phyloP scores from a whole-genome alignment of 1,284 basidiomycete species.

The Lentinus polychrous region DNA sequence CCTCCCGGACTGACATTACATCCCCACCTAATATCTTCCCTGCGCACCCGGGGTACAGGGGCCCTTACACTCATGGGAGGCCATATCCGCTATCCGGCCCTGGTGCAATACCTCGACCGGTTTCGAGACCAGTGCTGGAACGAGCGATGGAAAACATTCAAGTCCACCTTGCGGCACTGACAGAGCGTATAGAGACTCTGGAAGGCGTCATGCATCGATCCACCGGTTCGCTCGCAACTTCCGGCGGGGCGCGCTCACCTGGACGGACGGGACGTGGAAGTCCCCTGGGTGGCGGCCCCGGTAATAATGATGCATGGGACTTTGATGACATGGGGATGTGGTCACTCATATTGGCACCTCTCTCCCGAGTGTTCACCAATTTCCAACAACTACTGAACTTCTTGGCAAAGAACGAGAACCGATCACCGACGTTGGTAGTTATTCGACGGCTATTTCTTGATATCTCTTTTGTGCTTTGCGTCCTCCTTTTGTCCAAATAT shows the following conservation, averaged over 20 bases:
- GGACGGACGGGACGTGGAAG: conserved; percentile 28
- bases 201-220: conserved; percentile 39
- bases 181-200: conserved; percentile 77
- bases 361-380: conserved; percentile 40
- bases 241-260: conserved; percentile 11
- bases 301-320: conserved; percentile 44
- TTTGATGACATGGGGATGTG: conserved; percentile 74
- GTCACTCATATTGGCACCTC: conserved; percentile 62
- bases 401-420: conserved; percentile 47
- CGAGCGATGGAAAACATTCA: conserved; percentile 80
- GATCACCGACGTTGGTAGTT: conserved; percentile 58
- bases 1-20: conserved; percentile 21
- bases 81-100: conserved; percentile 21
- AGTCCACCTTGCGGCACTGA: conserved; percentile 82
- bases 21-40: conserved; percentile 25
- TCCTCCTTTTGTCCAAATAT: conserved; percentile 45
- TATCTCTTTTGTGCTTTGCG: conserved; percentile 58
- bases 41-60: conserved; percentile 24
- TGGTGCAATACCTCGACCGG: conserved; percentile 17
- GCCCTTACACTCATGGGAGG: conserved; percentile 24
- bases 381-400: conserved; percentile 45
- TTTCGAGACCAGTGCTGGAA: conserved; percentile 40
- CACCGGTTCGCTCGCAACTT: conserved; percentile 25
- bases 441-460: conserved; percentile 69
- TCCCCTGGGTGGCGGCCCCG: conserved; percentile 26